Conservation (phyloP, 305 asterid species). For the Fraxinus platypoda region DNA sequence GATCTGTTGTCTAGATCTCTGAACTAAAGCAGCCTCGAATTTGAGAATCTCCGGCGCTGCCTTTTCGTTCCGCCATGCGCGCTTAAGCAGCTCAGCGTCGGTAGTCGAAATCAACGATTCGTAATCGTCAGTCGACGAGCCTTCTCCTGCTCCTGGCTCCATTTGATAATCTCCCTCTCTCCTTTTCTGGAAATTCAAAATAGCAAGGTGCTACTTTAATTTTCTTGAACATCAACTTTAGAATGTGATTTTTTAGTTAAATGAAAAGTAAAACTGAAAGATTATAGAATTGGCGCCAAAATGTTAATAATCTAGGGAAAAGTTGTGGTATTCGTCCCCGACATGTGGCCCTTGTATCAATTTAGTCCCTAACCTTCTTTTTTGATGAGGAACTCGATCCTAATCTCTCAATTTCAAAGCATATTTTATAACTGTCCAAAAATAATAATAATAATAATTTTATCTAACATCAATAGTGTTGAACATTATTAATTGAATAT, state of each 20-base stretch:
- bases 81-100: conserved; percentile 71
- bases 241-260: background rate
- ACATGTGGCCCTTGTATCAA: background rate
- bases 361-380: background rate
- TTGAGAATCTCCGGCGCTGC: conserved; percentile 93
- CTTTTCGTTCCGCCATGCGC: conserved; percentile 90
- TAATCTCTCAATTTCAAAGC: background rate
- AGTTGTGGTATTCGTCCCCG: background rate
- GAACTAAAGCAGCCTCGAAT: conserved; percentile 57
- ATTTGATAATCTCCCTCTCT: background rate
- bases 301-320: background rate
- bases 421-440: too few species aligned
- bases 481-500: too few species aligned
- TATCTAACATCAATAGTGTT: too few species aligned
- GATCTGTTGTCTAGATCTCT: conserved; percentile 64
- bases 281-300: conserved; percentile 32
- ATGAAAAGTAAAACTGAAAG: background rate
- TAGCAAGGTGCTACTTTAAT: background rate
- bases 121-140: conserved; percentile 53
- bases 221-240: background rate
- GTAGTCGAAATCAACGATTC: conserved; percentile 69
- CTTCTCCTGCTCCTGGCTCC: conserved; percentile 38
- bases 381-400: background rate
- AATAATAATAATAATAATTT: too few species aligned
- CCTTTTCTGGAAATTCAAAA: background rate